Percentiles rank a stretch among this genome's conserved stretches.
Conservation (phyloP, 1,284 basidiomycete genomes). For the Fomitiporia mediterranea region DNA sequence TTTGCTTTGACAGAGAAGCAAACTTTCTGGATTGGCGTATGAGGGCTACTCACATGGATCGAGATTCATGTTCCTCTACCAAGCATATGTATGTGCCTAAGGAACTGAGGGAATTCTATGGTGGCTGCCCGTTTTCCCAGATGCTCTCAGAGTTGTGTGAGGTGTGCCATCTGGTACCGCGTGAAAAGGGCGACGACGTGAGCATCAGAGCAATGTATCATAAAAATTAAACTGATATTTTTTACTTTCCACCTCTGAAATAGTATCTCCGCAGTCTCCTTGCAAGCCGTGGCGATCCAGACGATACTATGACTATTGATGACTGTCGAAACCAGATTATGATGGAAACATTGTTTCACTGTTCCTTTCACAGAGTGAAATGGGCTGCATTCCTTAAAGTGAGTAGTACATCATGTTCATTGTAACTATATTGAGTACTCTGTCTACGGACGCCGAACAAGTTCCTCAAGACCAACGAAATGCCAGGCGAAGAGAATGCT, state of each 20-base stretch:
- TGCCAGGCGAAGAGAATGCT: neutral
- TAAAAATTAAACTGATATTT: neutral
- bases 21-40: neutral
- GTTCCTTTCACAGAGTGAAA: neutral
- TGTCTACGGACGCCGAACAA: neutral
- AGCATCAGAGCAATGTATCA: neutral
- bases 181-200: neutral
- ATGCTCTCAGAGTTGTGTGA: neutral
- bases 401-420: neutral
- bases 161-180: neutral
- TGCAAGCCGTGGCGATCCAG: neutral
- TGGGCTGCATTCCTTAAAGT: neutral
- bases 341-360: neutral
- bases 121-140: neutral
- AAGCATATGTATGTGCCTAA: no score
- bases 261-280: neutral
- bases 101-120: neutral
- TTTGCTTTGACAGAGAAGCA: neutral
- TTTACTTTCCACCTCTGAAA: no score
- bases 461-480: neutral
- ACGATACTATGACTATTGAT: neutral
- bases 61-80: neutral
- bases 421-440: neutral
- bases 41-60: neutral
- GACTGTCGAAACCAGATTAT: neutral